Percentiles rank a stretch among this genome's conserved stretches.
Conservation (phyloP, 164 flowering plant species). For the Sedum album region DNA sequence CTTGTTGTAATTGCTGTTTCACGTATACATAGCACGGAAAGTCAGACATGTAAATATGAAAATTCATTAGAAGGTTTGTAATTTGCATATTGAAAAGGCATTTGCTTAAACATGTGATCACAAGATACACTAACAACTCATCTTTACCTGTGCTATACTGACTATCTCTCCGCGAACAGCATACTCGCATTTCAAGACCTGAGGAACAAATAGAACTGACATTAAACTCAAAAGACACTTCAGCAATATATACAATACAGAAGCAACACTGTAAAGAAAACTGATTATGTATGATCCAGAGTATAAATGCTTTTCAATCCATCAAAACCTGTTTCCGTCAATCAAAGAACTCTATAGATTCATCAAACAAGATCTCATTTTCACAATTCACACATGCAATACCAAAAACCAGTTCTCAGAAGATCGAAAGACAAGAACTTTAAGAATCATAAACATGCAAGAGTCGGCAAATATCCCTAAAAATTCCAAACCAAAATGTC, state of each 20-base stretch:
- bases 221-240: neutral
- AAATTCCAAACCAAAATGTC: too few species aligned
- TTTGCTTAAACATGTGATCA: neutral
- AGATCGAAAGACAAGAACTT: neutral
- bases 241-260: neutral
- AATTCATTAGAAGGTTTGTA: neutral
- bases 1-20: conserved; percentile 63
- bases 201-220: conserved; percentile 11
- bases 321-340: too few species aligned
- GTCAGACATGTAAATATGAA: neutral
- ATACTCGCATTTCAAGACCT: conserved; percentile 92
- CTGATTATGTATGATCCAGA: neutral
- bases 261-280: neutral
- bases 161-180: conserved; percentile 99
- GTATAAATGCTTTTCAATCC: neutral
- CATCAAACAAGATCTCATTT: neutral
- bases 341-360: too few species aligned
- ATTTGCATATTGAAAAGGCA: neutral
- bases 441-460: neutral
- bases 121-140: neutral
- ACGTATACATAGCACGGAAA: neutral
- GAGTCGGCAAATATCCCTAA: too few species aligned
- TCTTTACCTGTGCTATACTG: conserved; percentile 68
- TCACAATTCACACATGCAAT: neutral
- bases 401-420: neutral